Percentiles rank a stretch among this genome's conserved stretches.
phyloP scores from a whole-genome alignment of 1,139 yeast species.

The Lodderomyces theae region DNA sequence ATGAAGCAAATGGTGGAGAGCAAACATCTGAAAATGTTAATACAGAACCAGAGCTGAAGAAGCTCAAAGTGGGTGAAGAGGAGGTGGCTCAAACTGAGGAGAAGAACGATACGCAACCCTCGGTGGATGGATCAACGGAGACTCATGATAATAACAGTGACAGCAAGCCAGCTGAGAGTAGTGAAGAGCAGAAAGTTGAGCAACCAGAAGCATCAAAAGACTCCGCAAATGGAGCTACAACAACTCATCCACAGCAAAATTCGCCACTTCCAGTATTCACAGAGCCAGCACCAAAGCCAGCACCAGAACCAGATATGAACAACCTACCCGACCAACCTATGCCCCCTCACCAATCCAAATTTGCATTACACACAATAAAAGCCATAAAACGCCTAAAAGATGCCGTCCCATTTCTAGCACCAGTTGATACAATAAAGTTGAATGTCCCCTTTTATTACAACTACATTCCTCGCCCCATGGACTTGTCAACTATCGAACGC shows the following conservation, averaged over 20 bases:
- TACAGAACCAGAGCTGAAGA: slow-evolving; percentile 14
- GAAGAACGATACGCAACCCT: neutral
- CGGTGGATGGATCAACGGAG: neutral
- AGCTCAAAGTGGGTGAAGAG: neutral
- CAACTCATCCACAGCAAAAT: slow-evolving; percentile 3
- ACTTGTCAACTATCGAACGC: slow-evolving; percentile 82
- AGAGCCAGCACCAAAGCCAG: slow-evolving; percentile 68
- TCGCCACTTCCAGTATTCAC: slow-evolving; percentile 6
- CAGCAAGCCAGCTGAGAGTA: slow-evolving; percentile 7
- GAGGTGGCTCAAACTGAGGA: neutral
- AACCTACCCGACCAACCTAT: slow-evolving; percentile 68
- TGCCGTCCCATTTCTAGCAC: slow-evolving; percentile 83
- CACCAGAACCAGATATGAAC: slow-evolving; percentile 68
- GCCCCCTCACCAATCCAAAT: slow-evolving; percentile 82
- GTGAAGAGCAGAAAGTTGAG: slow-evolving; percentile 2
- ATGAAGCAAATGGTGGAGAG: slow-evolving; percentile 2
- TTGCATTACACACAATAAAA: slow-evolving; percentile 63
- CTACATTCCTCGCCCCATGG: slow-evolving; percentile 87
- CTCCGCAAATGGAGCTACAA: neutral
- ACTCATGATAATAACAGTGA: neutral
- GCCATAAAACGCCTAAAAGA: slow-evolving; percentile 90
- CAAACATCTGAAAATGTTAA: slow-evolving; percentile 3
- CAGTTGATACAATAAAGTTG: slow-evolving; percentile 85
- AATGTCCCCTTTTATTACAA: slow-evolving; percentile 91
- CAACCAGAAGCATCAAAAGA: slow-evolving; percentile 1